Percentiles rank a stretch among this genome's conserved stretches.
phyloP scores from a whole-genome alignment of 352 stramenopile species.

The Ophiocytium majus region DNA sequence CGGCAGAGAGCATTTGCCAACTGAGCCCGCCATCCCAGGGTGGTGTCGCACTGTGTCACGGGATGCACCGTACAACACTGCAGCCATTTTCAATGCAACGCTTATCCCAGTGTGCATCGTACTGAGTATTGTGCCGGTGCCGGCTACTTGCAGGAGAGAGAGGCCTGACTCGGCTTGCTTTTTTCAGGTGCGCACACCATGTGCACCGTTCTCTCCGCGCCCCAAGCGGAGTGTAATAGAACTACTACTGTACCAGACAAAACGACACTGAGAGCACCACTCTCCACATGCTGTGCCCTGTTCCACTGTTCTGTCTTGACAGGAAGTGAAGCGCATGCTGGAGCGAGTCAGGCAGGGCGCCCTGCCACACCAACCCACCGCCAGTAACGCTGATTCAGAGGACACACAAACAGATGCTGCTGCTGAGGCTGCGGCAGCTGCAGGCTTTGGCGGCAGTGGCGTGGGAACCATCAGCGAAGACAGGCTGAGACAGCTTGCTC shows the following conservation, averaged over 20 bases:
- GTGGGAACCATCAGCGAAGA: not conserved
- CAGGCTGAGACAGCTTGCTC: not conserved
- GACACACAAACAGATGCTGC: too few species aligned
- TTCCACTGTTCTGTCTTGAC: not conserved
- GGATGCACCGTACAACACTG: too few species aligned
- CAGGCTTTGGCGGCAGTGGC: not conserved
- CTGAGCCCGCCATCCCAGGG: too few species aligned
- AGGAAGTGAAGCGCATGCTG: not conserved
- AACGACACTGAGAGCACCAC: not conserved
- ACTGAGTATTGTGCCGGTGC: too few species aligned
- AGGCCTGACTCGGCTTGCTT: not conserved
- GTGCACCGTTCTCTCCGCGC: not conserved
- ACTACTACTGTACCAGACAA: not conserved
- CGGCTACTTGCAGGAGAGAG: not conserved
- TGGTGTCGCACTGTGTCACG: too few species aligned
- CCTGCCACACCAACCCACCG: not conserved
- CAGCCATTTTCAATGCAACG: too few species aligned
- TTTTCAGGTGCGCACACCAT: not conserved
- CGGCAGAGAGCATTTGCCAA: too few species aligned
- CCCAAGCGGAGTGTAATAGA: too few species aligned
- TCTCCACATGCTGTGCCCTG: not conserved
- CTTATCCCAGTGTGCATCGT: too few species aligned
- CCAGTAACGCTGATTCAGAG: too few species aligned
- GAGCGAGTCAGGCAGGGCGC: not conserved
- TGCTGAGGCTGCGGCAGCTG: not conserved